Evolutionary conservation across 148 eudicot genomes (phyloP).

Genomic region (Silene uniflora): DNA sequence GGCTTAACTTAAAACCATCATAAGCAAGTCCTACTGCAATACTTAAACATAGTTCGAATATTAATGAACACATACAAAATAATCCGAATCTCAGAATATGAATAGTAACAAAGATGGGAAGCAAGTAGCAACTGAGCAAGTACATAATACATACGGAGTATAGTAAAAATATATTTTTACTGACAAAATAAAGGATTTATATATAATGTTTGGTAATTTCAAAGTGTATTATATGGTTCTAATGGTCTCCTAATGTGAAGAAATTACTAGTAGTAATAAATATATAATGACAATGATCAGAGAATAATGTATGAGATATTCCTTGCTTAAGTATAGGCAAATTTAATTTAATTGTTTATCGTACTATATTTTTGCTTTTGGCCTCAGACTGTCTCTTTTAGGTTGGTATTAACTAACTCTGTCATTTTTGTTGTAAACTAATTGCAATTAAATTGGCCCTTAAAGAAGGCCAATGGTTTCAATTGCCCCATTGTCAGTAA

Average conservation of each 20-base stretch:
- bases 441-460: too few species aligned
- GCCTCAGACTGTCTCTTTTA: neutral
- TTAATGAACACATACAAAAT: neutral
- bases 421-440: too few species aligned
- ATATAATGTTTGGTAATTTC: neutral
- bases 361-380: neutral
- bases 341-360: neutral
- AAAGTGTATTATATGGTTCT: neutral
- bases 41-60: neutral
- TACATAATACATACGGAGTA: neutral
- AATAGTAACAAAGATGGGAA: neutral
- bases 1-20: too few species aligned
- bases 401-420: too few species aligned
- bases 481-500: too few species aligned
- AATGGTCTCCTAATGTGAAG: neutral
- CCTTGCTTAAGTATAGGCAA: constrained; percentile 3
- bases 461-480: too few species aligned
- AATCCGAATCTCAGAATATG: neutral
- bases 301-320: neutral
- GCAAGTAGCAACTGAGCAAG: neutral
- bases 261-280: neutral
- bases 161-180: neutral
- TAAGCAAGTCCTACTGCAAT: too few species aligned
- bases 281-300: neutral
- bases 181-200: neutral